Conservation (phyloP, 2,329 filamentous ascomycete species). For the Curvularia sp. region DNA sequence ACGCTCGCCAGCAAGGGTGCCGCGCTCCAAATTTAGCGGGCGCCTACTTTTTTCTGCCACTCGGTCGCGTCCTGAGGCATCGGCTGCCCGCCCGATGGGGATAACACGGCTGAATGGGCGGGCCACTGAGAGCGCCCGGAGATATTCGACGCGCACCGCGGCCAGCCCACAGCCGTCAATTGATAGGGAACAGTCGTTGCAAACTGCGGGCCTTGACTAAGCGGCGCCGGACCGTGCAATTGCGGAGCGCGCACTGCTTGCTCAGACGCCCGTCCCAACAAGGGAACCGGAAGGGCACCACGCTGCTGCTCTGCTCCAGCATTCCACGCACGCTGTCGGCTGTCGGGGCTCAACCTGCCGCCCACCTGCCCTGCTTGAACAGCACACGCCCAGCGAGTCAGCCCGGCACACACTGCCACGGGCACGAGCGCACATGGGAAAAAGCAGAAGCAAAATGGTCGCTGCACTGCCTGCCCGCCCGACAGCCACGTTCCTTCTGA, state of each 20-base stretch:
- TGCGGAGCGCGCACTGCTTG: conserved; percentile 6
- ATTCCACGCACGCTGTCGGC: conserved; percentile 25
- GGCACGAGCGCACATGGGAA: conserved; percentile 6
- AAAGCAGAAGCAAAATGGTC: conserved; percentile 22
- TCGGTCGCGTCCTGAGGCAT: conserved; percentile 37
- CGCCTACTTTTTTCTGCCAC: conserved; percentile 43
- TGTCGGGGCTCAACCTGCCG: conserved; percentile 36
- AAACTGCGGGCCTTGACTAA: conserved; percentile 30
- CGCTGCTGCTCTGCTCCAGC: too few relatives aligned
- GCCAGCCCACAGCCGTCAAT: conserved; percentile 25
- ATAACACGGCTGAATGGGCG: conserved; percentile 45
- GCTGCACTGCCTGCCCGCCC: conserved; percentile 23
- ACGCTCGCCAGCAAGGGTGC: conserved; percentile 23
- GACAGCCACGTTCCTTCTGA: conserved; percentile 39
- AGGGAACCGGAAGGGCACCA: too few relatives aligned
- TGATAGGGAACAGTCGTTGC: conserved; percentile 38
- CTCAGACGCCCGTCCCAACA: too few relatives aligned
- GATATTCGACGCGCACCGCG: conserved; percentile 37
- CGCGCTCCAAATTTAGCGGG: conserved; percentile 43
- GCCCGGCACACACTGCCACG: conserved; percentile 19
- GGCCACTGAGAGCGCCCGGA: conserved; percentile 44
- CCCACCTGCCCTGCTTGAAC: conserved; percentile 44
- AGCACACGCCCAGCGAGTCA: conserved; percentile 39
- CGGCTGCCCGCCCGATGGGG: conserved; percentile 48
- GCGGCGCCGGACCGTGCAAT: conserved; percentile 25